Base-by-base conservation (phyloP, 1,284 basidiomycete genomes). In the Sphagnurus paluster region DNA sequence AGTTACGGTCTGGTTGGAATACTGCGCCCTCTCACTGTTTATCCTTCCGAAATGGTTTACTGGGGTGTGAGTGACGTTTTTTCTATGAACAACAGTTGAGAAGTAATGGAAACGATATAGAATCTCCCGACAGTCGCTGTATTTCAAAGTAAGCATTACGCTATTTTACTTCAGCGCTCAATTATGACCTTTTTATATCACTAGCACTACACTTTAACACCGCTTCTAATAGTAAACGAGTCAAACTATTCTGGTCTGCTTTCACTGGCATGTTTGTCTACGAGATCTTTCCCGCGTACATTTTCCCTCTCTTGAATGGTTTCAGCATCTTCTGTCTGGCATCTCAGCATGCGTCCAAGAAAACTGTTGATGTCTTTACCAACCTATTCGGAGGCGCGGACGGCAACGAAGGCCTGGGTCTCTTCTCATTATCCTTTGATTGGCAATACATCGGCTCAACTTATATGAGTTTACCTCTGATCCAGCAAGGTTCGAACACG, bases 21-120 rank as follows among this genome's bases (percentile, higher is more conserved):
- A 4, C 61, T 81, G 7, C 73, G 79, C 3, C 79, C 79, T 9
- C 69, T 85, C 35, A 79, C 79, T 0, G 83, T 86, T n/a, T 81
- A 82, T 59, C 84, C 84, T 0, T 78, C 80, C n/a, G 78, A 82
- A 60, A 83, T 84, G 80, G 80, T 87, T 23, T 86, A 84, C 63
- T 85, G 84, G 69, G 58, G 43, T 41, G 77, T 78, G 54, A 52
- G 74, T 34, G 0, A 9, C 21, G 7, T 19, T 38, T 28, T 28
- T 3, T 10, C 9, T 16, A 39, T 7, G 28, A 30, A 17, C 24
- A 13, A 3, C 7, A 30, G 4, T 30, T 2, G 28, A 46, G 13
- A n/a, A 25, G 33, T 30, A 2, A 34, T 20, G 23, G 20, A 20
- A 20, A 10, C n/a, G 17, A 9, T 34, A 2, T 40, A 78, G 75